Evolutionary conservation across 106 monocot species (phyloP), one percentile per base, ranked within the genome.

Genomic region (Xerophyta viscosa): DNA sequence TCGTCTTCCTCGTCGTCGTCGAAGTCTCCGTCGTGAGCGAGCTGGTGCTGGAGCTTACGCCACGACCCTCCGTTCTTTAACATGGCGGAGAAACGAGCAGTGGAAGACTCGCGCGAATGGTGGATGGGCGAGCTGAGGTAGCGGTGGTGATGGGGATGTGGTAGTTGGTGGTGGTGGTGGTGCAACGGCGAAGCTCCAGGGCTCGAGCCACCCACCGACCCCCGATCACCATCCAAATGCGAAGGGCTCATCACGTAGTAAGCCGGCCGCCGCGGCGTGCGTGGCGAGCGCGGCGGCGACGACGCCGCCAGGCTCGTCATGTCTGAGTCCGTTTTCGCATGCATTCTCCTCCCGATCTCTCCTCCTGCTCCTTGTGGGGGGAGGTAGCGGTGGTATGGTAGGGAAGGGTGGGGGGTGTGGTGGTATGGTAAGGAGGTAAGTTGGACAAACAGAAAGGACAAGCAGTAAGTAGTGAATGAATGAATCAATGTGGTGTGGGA

Each of bases 221-320:
- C 43, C 43, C 43, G 43, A 52, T 83, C 83, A 4, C 41, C 56
- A 31, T 79, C 81, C 46, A 52, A 21, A 15, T 76, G 72, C 22
- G 83, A 72, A 1, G 93, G 93, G 65, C 87, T 93, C 69, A 66
- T 66, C n/a, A 93, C 88, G 72, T 80, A 93, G 75, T 84, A 87
- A 7, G 64, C 19, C 15, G 79, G 80, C 24, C 86, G 73, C 8
- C 43, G 3, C 8, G 43, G 43, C 17, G 43, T 44, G 9, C 86
- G 86, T 13, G 86, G 92, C 2, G 91, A 92, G 18, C 86, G 66
- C 20, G 87, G 83, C 31, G 89, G 89, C 19, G 92, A 80, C 13
- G 92, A 93, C 27, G 80, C 41, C 21, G 87, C 93, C 41, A 88
- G 71, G 75, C 87, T 87, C 71, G 93, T 93, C 62, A 81, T 68